A percentile compares a stretch with the other conserved stretches of the same genome.
Evolutionary conservation across 2,329 filamentous ascomycete genomes (phyloP).

Genomic region (Exophiala mesophila): DNA sequence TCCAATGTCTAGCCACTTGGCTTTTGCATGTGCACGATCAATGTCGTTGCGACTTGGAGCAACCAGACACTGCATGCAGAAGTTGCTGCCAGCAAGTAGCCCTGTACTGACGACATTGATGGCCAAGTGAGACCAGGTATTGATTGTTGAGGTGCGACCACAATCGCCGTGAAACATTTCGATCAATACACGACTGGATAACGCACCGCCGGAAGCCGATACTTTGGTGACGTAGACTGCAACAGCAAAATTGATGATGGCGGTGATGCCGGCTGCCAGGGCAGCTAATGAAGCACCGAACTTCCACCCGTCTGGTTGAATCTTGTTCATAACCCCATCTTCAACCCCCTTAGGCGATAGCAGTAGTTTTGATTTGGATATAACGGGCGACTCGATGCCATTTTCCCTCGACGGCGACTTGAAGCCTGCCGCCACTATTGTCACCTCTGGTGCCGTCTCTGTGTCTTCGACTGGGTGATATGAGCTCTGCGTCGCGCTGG

Average conservation of each 20-base stretch:
- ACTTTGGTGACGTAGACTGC: not conserved
- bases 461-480: too few relatives aligned
- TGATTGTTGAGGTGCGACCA: conserved; percentile 1
- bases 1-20: conserved; percentile 30
- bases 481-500: too few relatives aligned
- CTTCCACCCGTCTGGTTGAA: conserved; percentile 23
- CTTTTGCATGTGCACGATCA: conserved; percentile 29
- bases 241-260: not conserved
- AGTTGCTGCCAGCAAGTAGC: conserved; percentile 32
- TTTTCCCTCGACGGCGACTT: too few relatives aligned
- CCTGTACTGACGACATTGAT: conserved; percentile 34
- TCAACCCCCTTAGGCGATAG: conserved; percentile 11
- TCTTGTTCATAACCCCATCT: conserved; percentile 28
- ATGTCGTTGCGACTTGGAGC: conserved; percentile 32
- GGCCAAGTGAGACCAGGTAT: conserved; percentile 28
- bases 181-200: conserved; percentile 2
- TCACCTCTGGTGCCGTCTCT: too few relatives aligned
- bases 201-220: not conserved
- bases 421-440: too few relatives aligned
- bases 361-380: not conserved
- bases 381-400: not conserved
- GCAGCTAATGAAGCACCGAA: conserved; percentile 1
- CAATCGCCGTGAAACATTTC: conserved; percentile 16
- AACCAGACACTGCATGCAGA: conserved; percentile 32
- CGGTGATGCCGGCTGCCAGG: not conserved